These are phyloP conservation scores for Podaxis sp. DNA, from an alignment of 768 basidiomycete species.

Conservation along the genomic window DNA sequence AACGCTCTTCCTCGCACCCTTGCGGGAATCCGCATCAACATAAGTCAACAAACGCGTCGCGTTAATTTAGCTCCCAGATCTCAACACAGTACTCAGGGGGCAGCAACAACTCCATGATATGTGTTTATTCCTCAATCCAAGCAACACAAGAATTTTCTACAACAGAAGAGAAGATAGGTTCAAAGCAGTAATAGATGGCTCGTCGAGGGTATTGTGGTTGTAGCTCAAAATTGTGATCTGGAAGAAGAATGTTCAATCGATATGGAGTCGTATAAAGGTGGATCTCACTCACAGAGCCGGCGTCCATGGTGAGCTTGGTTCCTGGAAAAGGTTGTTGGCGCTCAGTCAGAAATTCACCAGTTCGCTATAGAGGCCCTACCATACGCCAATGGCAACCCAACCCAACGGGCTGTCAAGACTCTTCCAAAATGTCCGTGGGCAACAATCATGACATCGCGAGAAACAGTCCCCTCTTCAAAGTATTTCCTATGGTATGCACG, in stretches of 20 bases:
- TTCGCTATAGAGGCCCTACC: conserved; percentile 36
- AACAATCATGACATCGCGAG: conserved; percentile 83
- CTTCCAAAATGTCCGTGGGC: conserved; percentile 88
- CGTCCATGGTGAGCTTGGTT: conserved; percentile 17
- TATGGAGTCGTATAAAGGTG: background rate
- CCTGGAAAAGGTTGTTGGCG: conserved; percentile 12
- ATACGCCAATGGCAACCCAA: conserved; percentile 59
- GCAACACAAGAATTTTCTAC: conserved; percentile 1
- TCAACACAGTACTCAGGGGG: background rate
- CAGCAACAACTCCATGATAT: background rate
- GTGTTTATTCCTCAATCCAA: background rate
- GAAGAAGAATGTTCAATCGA: conserved; percentile 34
- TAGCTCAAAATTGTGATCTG: conserved; percentile 82
- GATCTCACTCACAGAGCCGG: conserved; percentile 14
- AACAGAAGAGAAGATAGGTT: conserved; percentile 52
- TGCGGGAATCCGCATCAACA: conserved; percentile 14
- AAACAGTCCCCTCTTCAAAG: conserved; percentile 62
- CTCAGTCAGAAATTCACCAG: background rate
- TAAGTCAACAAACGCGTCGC: conserved; percentile 35
- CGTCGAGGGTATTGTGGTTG: conserved; percentile 75
- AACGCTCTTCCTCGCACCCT: background rate
- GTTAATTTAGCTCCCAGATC: conserved; percentile 1
- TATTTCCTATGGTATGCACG: conserved; percentile 72
- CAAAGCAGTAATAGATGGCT: conserved; percentile 75
- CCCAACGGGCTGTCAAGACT: conserved; percentile 81